A percentile compares a stretch with the other conserved stretches of the same genome.
These are phyloP conservation scores for Boletus subcaerulescens DNA, from an alignment of 768 basidiomycete species.

Conservation along the genomic window DNA sequence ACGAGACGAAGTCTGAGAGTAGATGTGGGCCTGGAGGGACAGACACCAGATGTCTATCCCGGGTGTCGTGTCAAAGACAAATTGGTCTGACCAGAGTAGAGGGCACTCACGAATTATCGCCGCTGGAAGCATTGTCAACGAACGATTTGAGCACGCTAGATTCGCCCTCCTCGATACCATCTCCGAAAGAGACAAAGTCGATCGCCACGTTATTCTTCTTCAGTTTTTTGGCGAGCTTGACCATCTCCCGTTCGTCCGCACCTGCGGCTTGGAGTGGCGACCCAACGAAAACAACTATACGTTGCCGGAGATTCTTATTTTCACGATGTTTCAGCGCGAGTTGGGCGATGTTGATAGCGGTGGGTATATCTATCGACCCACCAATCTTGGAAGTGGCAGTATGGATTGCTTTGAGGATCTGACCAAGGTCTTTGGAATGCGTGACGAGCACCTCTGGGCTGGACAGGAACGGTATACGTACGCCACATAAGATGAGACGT, in stretches of 20 bases:
- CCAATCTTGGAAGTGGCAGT: constrained; percentile 66
- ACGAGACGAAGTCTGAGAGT: constrained; percentile 77
- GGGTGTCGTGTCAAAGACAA: not conserved
- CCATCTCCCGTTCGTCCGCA: constrained; percentile 75
- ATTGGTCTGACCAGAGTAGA: not conserved
- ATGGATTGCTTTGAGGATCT: constrained; percentile 81
- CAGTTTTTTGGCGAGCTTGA: constrained; percentile 91
- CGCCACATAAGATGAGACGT: not conserved
- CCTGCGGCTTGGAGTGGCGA: constrained; percentile 75
- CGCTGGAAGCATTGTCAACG: constrained; percentile 74
- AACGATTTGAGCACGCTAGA: constrained; percentile 74
- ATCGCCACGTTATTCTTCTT: constrained; percentile 99
- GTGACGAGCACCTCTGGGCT: constrained; percentile 97
- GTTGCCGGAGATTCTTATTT: constrained; percentile 97
- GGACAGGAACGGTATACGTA: constrained; percentile 6
- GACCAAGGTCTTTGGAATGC: constrained; percentile 92
- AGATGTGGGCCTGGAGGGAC: constrained; percentile 77
- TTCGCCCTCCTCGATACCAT: constrained; percentile 72
- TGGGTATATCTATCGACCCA: constrained; percentile 82
- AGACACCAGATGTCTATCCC: constrained; percentile 70
- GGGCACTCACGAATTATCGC: constrained; percentile 79
- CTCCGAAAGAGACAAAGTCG: constrained; percentile 88
- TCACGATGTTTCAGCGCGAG: constrained; percentile 96
- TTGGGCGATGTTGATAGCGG: constrained; percentile 90
- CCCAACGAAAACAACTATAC: constrained; percentile 91